Percentiles rank a stretch among this genome's conserved stretches.
Evolutionary conservation across 1,284 basidiomycete genomes (phyloP).

Genomic region (Inonotus hispidus): DNA sequence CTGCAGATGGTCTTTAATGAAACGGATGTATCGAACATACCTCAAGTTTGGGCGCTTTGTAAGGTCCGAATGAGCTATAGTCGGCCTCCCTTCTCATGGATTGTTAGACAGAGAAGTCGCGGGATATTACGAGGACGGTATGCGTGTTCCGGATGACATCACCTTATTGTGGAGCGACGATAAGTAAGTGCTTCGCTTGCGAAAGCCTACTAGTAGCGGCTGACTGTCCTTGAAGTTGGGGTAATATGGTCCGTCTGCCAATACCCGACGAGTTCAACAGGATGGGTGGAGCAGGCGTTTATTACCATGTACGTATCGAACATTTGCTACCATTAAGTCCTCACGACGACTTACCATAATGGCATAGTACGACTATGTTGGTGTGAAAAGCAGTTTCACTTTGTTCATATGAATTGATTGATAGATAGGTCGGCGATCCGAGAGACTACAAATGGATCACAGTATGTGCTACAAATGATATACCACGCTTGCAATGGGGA

Average conservation of each 20-base stretch:
- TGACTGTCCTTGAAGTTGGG: slow-evolving; percentile 37
- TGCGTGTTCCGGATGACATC: slow-evolving; percentile 51
- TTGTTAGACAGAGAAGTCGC: slow-evolving; percentile 54
- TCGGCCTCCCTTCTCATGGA: background rate
- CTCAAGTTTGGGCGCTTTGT: slow-evolving; percentile 65
- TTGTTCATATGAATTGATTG: background rate
- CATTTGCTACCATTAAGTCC: background rate
- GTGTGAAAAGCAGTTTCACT: slow-evolving; percentile 8
- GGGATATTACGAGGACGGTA: slow-evolving; percentile 59
- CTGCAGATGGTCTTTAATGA: slow-evolving; percentile 50
- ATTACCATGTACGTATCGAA: slow-evolving; percentile 57
- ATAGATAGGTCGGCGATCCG: slow-evolving; percentile 43
- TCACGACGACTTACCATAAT: background rate
- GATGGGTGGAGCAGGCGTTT: slow-evolving; percentile 61
- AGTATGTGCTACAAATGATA: slow-evolving; percentile 29
- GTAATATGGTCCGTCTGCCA: slow-evolving; percentile 55
- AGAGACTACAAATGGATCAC: slow-evolving; percentile 60
- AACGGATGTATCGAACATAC: slow-evolving; percentile 45
- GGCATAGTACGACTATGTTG: slow-evolving; percentile 43
- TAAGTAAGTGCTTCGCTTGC: slow-evolving; percentile 37
- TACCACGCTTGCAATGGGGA: background rate
- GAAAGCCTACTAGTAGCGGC: background rate
- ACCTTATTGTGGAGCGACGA: slow-evolving; percentile 59
- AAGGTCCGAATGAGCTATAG: slow-evolving; percentile 23
- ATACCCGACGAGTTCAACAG: slow-evolving; percentile 45